A percentile compares a stretch with the other conserved stretches of the same genome.
phyloP scores from a whole-genome alignment of 192 early-diverging fungal species.

The Coemansia sp. region DNA sequence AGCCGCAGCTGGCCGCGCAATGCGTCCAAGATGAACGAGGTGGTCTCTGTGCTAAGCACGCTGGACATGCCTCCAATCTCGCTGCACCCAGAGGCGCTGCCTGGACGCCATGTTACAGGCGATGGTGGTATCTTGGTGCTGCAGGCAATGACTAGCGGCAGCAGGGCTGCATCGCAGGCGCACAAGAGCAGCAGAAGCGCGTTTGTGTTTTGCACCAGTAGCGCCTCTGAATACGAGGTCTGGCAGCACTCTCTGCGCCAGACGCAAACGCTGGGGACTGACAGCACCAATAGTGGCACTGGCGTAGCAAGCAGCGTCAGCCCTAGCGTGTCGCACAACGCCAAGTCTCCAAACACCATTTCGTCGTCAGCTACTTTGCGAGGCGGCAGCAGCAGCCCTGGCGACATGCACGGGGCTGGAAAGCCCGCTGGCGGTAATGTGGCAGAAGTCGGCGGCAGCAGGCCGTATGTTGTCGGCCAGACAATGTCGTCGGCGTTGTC shows the following conservation, averaged over 20 bases:
- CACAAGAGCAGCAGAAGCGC: constrained; percentile 6
- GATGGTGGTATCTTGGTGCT: constrained; percentile 43
- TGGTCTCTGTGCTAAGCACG: background rate
- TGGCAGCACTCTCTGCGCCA: constrained; percentile 40
- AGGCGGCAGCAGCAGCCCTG: background rate
- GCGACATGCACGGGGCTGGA: background rate
- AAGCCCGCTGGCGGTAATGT: background rate
- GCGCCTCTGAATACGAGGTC: constrained; percentile 35
- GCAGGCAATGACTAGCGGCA: constrained; percentile 19
- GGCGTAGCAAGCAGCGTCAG: constrained; percentile 35
- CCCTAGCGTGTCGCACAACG: constrained; percentile 11
- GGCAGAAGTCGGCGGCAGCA: constrained; percentile 3
- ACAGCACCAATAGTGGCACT: constrained; percentile 27
- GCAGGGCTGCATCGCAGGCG: constrained; percentile 10
- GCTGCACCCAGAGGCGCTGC: background rate
- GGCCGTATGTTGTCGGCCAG: constrained; percentile 10
- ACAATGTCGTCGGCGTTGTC: constrained; percentile 15
- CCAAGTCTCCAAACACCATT: constrained; percentile 8
- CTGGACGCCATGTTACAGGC: constrained; percentile 2
- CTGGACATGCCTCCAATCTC: constrained; percentile 2
- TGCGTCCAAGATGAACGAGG: constrained; percentile 14
- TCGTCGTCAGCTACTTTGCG: background rate
- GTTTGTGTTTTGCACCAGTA: constrained; percentile 27
- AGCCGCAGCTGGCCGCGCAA: constrained; percentile 38
- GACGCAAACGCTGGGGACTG: constrained; percentile 22